Evolutionary conservation across 164 flowering plant species (phyloP), one percentile per base, ranked within the genome.

Genomic region (Sextonia rubra): DNA sequence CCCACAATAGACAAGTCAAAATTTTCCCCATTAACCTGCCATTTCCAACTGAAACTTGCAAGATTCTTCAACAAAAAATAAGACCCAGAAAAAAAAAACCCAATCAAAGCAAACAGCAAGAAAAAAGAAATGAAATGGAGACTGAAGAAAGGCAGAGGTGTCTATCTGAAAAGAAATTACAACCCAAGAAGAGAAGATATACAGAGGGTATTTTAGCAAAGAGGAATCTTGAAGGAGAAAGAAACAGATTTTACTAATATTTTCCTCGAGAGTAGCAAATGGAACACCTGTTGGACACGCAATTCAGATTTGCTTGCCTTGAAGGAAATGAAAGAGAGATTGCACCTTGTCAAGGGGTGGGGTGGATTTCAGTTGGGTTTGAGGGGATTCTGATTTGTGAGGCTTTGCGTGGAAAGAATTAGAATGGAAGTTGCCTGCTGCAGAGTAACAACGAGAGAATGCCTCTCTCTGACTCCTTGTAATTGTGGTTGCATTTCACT

Each of bases 191-290:
- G n/a, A 62, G 24, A 15, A 26, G 67, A 7, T 8, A 37, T 5
- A 37, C 11, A 11, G 17, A 27, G 7, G 37, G 27, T 15, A 64
- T 64, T 64, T 26, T n/a, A 64, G 20, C 14, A 24, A 27, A 64
- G 67, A 64, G 27, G 67, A 64, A 64, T 64, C 67, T 29, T 15
- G 67, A 64, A 64, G 8, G 44, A 12, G 44, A 26, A 25, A 27
- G 67, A 64, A 64, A 64, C 4, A 5, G 17, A 15, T 64, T 24
- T 56, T 12, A 17, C 22, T 56, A 17, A 7, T 15, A 11, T 61
- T 9, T 61, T 12, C 25, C 64, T 22, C 12, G 25, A 24, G 14
- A 22, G 24, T 24, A 61, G 1, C 9, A 61, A 12, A 61, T 22
- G 24, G 64, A 23, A n/a, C 1, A 26, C 9, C 14, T 12, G 7